Evolutionary conservation across 441 rosid genomes (phyloP).

Genomic region (Omphalea diandra): DNA sequence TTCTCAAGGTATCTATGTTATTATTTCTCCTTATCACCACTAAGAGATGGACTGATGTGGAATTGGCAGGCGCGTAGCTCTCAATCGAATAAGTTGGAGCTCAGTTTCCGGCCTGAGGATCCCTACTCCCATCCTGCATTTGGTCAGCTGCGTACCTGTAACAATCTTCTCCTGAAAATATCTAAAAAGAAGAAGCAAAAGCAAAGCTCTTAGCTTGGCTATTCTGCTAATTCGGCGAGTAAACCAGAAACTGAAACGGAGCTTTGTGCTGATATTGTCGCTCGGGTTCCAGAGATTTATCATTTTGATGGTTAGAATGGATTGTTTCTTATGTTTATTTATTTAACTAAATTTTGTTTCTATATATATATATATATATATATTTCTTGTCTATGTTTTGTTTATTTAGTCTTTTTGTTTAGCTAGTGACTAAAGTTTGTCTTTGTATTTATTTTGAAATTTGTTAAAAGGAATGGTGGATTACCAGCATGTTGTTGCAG

Average conservation of each 20-base stretch:
- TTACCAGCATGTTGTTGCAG: slow-evolving; percentile 90
- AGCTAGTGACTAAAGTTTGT: neutral
- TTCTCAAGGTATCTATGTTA: slow-evolving; percentile 38
- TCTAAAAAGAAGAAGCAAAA: slow-evolving; percentile 49
- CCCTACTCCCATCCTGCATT: slow-evolving; percentile 78
- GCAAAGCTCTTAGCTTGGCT: slow-evolving; percentile 17
- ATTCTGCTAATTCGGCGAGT: slow-evolving; percentile 21
- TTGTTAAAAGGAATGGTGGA: slow-evolving; percentile 84
- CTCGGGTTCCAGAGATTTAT: slow-evolving; percentile 67
- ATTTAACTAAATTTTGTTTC: neutral
- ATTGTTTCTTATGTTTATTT: neutral
- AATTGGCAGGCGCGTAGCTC: slow-evolving; percentile 56
- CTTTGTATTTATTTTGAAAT: slow-evolving; percentile 1
- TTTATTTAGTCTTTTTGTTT: neutral
- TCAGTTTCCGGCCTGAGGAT: slow-evolving; percentile 88
- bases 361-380: too few relatives aligned
- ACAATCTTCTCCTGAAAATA: slow-evolving; percentile 54
- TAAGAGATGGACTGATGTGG: neutral
- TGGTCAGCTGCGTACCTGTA: slow-evolving; percentile 64
- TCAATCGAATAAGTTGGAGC: slow-evolving; percentile 59
- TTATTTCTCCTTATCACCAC: neutral
- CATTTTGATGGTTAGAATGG: slow-evolving; percentile 64
- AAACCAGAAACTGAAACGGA: slow-evolving; percentile 25
- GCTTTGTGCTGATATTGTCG: slow-evolving; percentile 70
- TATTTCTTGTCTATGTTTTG: too few relatives aligned